Conservation (phyloP, 495 filamentous ascomycete genomes). For the Neurospora sp. region DNA sequence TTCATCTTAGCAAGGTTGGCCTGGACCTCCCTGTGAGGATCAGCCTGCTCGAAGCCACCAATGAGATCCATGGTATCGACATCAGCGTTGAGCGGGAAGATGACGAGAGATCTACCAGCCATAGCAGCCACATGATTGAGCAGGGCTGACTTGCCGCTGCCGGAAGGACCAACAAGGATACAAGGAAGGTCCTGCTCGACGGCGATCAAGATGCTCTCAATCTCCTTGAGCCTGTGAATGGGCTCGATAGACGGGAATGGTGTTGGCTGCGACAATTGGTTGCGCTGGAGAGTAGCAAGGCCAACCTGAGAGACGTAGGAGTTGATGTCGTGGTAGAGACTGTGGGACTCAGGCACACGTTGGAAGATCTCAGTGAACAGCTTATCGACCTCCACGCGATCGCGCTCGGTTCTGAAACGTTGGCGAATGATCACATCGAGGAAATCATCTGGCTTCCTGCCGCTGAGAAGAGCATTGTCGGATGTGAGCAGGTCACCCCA, state of each 20-base stretch:
- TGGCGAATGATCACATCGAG: constrained; percentile 78
- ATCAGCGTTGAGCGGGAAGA: constrained; percentile 80
- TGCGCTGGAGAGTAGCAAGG: constrained; percentile 55
- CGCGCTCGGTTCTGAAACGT: constrained; percentile 64
- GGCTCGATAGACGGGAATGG: constrained; percentile 45
- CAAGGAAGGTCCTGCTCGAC: constrained; percentile 79
- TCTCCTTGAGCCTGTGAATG: constrained; percentile 48
- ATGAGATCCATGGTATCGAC: constrained; percentile 95
- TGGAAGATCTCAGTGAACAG: constrained; percentile 45
- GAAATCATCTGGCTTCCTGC: constrained; percentile 53
- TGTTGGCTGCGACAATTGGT: constrained; percentile 45
- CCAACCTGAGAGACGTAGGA: constrained; percentile 56
- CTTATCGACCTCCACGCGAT: constrained; percentile 50
- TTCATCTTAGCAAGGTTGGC: constrained; percentile 44
- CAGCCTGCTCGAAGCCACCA: constrained; percentile 91
- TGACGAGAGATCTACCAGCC: constrained; percentile 60
- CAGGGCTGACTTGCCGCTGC: constrained; percentile 74
- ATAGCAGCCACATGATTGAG: constrained; percentile 70
- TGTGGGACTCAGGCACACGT: constrained; percentile 37
- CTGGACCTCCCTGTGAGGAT: constrained; percentile 59
- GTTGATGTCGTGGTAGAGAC: constrained; percentile 54
- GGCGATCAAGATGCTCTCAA: constrained; percentile 82
- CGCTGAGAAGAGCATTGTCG: constrained; percentile 42
- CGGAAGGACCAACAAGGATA: constrained; percentile 77
- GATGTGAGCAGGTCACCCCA: constrained; percentile 71